These are phyloP conservation scores for Colletotrichum orbiculare DNA, from an alignment of 2,329 filamentous ascomycete species.

Conservation along the genomic window DNA sequence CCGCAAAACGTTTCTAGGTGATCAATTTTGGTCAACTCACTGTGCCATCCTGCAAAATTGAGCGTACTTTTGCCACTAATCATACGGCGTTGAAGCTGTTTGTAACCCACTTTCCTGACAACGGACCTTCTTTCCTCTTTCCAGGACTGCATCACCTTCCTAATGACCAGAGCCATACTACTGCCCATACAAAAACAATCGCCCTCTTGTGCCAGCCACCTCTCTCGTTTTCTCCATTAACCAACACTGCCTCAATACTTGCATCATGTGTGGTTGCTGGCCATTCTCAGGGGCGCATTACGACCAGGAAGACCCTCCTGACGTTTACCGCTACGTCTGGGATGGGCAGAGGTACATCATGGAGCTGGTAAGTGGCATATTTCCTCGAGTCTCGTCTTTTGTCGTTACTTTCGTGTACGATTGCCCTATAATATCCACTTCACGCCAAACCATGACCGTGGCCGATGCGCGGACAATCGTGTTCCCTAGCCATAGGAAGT, in stretches of 20 bases:
- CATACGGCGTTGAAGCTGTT: too few relatives aligned
- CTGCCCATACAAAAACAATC: background rate
- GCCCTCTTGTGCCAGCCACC: background rate
- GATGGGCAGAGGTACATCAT: constrained; percentile 50
- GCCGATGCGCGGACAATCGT: too few relatives aligned
- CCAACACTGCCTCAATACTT: background rate
- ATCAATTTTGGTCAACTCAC: too few relatives aligned
- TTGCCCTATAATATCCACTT: background rate
- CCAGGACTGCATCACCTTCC: too few relatives aligned
- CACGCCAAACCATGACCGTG: too few relatives aligned
- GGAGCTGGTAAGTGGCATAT: constrained; percentile 49
- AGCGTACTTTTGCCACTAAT: too few relatives aligned
- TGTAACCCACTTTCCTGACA: too few relatives aligned
- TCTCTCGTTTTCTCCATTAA: background rate
- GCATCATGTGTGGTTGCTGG: constrained; percentile 65
- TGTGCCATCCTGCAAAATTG: too few relatives aligned
- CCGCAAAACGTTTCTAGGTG: too few relatives aligned
- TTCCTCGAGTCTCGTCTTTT: background rate
- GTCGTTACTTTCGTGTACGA: background rate
- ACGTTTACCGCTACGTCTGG: constrained; percentile 54
- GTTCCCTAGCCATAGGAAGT: too few relatives aligned
- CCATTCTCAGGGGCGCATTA: constrained; percentile 59
- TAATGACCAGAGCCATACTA: too few relatives aligned
- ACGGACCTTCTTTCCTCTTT: too few relatives aligned
- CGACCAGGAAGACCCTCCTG: constrained; percentile 54